These are phyloP conservation scores for Moelleriella libera DNA, from an alignment of 2,329 filamentous ascomycete species.

Conservation along the genomic window DNA sequence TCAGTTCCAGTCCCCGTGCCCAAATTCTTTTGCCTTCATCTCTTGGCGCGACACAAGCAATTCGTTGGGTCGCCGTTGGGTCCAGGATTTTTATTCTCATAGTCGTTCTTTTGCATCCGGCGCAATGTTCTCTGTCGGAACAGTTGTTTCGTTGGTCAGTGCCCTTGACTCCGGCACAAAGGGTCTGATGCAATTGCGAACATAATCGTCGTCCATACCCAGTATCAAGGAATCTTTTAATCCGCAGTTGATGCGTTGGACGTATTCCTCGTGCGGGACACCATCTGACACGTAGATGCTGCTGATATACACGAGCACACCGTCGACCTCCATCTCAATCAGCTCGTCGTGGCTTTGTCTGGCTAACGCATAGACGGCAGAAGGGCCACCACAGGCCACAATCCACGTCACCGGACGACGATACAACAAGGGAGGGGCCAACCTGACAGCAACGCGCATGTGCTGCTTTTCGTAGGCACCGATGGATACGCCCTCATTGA, in stretches of 20 bases:
- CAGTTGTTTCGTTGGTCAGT: background rate
- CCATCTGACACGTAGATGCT: conserved; percentile 17
- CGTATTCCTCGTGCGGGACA: conserved; percentile 22
- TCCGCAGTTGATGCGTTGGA: conserved; percentile 23
- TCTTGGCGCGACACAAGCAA: no score
- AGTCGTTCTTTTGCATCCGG: background rate
- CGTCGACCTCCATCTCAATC: conserved; percentile 5
- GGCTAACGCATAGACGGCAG: conserved; percentile 10
- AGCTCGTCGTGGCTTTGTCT: conserved; percentile 4
- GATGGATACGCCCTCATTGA: conserved; percentile 24
- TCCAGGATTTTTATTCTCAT: background rate
- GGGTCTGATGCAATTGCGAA: conserved; percentile 21
- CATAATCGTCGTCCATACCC: conserved; percentile 20
- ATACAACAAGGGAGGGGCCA: conserved; percentile 18
- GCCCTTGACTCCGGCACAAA: conserved; percentile 14
- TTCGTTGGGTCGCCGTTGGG: no score
- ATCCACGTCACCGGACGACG: conserved; percentile 22
- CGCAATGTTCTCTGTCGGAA: background rate
- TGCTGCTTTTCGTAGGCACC: conserved; percentile 22
- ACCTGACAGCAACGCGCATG: conserved; percentile 17
- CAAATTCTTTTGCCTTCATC: no score
- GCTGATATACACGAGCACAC: conserved; percentile 27
- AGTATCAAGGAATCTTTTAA: conserved; percentile 20
- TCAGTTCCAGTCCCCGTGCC: no score
- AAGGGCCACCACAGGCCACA: conserved; percentile 20